phyloP scores from a whole-genome alignment of 2,329 filamentous ascomycete genomes.

The Colletotrichum sp. region DNA sequence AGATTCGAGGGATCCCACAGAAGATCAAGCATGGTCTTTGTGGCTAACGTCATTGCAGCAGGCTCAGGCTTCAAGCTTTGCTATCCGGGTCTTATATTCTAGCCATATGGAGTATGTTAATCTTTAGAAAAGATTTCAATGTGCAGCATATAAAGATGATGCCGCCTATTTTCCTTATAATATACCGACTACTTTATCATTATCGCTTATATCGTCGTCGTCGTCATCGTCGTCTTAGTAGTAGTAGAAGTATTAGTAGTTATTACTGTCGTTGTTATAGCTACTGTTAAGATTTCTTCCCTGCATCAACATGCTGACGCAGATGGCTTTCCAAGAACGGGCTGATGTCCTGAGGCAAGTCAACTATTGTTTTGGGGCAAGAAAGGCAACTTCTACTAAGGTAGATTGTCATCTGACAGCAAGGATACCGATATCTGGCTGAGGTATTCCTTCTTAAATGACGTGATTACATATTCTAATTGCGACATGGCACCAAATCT shows the following conservation, averaged over 20 bases:
- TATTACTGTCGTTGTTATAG: no score
- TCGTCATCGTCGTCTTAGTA: no score
- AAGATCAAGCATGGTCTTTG: background rate
- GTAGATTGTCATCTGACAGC: background rate
- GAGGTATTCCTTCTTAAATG: background rate
- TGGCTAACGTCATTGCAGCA: background rate
- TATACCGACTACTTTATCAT: no score
- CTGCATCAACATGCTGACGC: background rate
- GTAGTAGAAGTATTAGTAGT: no score
- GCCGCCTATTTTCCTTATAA: no score
- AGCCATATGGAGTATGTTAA: background rate
- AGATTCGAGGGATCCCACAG: background rate
- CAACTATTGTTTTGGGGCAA: background rate
- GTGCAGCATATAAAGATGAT: no score
- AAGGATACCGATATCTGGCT: background rate
- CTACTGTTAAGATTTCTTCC: no score
- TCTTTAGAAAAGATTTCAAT: fast-evolving
- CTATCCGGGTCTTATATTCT: background rate
- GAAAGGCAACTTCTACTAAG: background rate
- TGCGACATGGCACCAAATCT: background rate
- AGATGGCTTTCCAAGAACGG: background rate
- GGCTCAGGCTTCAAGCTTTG: background rate
- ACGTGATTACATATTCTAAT: background rate
- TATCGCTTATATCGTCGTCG: no score
- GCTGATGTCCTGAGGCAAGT: background rate